Evolutionary conservation across 176 grass and related monocot genomes (phyloP), one percentile per base, ranked within the genome.

Genomic region (Raddia guianensis): DNA sequence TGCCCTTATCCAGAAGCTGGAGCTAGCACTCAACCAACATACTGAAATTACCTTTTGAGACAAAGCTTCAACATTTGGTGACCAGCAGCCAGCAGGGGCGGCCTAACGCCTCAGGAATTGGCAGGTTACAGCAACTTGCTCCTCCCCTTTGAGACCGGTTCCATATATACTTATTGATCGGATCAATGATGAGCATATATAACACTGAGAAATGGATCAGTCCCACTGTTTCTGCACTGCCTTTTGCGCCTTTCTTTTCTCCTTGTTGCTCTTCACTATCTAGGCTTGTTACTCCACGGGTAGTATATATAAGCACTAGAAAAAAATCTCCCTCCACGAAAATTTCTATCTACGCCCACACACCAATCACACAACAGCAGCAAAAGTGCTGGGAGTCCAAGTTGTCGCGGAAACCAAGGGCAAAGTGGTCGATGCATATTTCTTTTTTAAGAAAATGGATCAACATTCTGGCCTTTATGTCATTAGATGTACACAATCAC

Each of bases 1-100:
- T n/a, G n/a, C n/a, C 32, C 84, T 80, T 86, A 80, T 86, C 84
- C 76, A 3, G 18, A 56, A 50, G 61, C 42, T 40, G 20, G 59
- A 74, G 37, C 37, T 40, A 40, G 76, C 68, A 74, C 59, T 51
- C 13, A 56, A 13, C 51, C 9, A 76, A 8, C 62, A 76, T 49
- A 68, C 76, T 42, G 46, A 80, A 74, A 64, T 80, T 67, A 27
- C 50, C 21, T 74, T 40, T 74, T 74, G 76, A 65, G n/a, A n/a
- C 84, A 42, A 12, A 50, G 69, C 18, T 73, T 74, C 20, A 67
- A 35, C 69, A 68, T 21, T 49, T 80, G 49, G 42, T 11, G 59
- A 73, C 59, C 49, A 42, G 44, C 48, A 56, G 34, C n/a, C n/a
- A n/a, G n/a, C n/a, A n/a, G n/a, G 69, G 59, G 59, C 70, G 66